These are phyloP conservation scores for Dacryopinax primogenitus DNA, from an alignment of 768 basidiomycete genomes.

Conservation along the genomic window DNA sequence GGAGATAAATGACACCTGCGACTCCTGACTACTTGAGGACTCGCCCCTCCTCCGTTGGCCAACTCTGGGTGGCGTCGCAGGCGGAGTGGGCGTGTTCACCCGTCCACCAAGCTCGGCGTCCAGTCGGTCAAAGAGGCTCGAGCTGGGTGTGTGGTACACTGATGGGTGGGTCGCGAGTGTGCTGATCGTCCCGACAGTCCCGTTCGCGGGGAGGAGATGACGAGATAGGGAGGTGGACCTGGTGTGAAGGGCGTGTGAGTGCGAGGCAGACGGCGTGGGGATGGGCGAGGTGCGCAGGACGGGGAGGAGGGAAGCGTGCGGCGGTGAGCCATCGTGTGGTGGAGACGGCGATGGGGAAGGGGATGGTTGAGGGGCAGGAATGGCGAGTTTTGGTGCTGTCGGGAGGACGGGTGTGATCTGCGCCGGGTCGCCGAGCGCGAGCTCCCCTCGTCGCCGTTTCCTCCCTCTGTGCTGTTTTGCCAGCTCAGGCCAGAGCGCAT, in stretches of 20 bases:
- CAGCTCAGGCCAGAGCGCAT: constrained; percentile 40
- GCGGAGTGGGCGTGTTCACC: not conserved
- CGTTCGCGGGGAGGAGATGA: constrained; percentile 37
- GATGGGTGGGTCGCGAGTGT: constrained; percentile 48
- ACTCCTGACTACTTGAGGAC: not conserved
- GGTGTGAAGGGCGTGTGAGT: constrained; percentile 2
- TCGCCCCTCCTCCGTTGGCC: not conserved
- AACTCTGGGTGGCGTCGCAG: not conserved
- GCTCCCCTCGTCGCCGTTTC: not conserved
- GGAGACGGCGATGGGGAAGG: constrained; percentile 9
- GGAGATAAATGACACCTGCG: not conserved
- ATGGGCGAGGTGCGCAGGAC: constrained; percentile 17
- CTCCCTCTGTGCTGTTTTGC: constrained; percentile 9
- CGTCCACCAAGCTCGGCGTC: not conserved
- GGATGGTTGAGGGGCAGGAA: not conserved
- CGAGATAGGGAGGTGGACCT: constrained; percentile 17
- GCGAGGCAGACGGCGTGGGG: constrained; percentile 16
- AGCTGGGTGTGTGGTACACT: constrained; percentile 65
- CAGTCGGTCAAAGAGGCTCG: constrained; percentile 48
- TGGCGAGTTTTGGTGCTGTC: not conserved
- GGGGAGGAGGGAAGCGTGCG: constrained; percentile 28
- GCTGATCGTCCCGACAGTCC: constrained; percentile 30
- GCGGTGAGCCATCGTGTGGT: constrained; percentile 14
- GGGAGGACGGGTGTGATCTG: not conserved
- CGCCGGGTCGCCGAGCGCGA: not conserved